A percentile compares a stretch with the other conserved stretches of the same genome.
These are phyloP conservation scores for Cylindrotheca closterium DNA, from an alignment of 108 stramenopile genomes.

Conservation along the genomic window DNA sequence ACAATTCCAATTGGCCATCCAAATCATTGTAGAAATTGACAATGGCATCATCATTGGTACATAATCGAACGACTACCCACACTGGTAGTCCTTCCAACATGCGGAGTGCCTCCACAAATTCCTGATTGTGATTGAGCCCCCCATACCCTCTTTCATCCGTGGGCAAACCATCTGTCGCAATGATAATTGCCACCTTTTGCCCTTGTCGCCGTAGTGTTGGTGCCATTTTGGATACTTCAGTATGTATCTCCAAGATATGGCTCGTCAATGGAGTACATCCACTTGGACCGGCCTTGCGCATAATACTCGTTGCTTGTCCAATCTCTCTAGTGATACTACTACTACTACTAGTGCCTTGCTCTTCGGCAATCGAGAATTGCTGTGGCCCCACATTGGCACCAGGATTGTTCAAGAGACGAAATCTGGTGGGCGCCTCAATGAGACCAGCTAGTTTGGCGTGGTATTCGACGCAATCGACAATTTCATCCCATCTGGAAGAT, in stretches of 20 bases:
- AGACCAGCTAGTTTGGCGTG: conserved; percentile 62
- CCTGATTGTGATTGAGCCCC: conserved; percentile 17
- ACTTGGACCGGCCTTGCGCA: conserved; percentile 37
- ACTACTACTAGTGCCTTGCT: too few species aligned
- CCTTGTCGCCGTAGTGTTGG: conserved; percentile 40
- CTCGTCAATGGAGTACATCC: conserved; percentile 63
- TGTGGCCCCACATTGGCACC: conserved; percentile 35
- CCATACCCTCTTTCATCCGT: conserved; percentile 59
- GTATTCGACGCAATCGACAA: conserved; percentile 58
- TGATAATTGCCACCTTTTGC: conserved; percentile 60
- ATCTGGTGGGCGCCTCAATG: conserved; percentile 62
- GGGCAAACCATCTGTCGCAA: conserved; percentile 83
- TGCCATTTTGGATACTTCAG: too few species aligned
- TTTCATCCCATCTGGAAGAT: conserved; percentile 68
- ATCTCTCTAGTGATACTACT: conserved; percentile 31
- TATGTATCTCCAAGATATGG: conserved; percentile 48
- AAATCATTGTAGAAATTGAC: conserved; percentile 57
- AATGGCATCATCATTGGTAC: conserved; percentile 65
- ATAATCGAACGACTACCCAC: conserved; percentile 69
- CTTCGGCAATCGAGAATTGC: conserved; percentile 50
- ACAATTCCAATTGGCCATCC: conserved; percentile 54
- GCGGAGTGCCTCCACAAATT: conserved; percentile 36
- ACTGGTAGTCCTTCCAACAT: conserved; percentile 46
- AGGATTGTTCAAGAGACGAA: conserved; percentile 60
- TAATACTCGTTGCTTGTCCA: conserved; percentile 24